phyloP scores from a whole-genome alignment of 805 yeast genomes.

The Candida coquimbonensis region DNA sequence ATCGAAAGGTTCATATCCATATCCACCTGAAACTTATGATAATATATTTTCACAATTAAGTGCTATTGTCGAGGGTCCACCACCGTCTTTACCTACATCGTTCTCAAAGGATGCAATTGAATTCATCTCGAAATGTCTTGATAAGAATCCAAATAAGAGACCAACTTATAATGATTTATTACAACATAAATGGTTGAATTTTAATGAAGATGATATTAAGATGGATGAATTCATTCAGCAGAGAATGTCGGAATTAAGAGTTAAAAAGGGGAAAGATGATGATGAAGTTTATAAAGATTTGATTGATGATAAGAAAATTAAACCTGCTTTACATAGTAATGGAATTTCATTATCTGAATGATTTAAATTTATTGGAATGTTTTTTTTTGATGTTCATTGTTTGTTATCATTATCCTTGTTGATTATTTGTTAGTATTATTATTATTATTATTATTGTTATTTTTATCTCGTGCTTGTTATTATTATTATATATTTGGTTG shows the following conservation, averaged over 20 bases:
- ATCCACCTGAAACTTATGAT: constrained; percentile 87
- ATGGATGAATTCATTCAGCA: constrained; percentile 32
- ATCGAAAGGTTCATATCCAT: constrained; percentile 91
- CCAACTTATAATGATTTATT: constrained; percentile 75
- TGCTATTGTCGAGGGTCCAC: constrained; percentile 95
- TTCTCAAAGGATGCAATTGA: constrained; percentile 74
- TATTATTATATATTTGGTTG: too few relatives aligned
- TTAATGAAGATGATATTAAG: constrained; percentile 30
- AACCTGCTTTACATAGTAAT: constrained; percentile 28
- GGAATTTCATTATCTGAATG: constrained; percentile 7
- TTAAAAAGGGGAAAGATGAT: constrained; percentile 15
- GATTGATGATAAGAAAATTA: constrained; percentile 17
- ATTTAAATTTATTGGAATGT: too few relatives aligned
- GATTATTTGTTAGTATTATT: too few relatives aligned
- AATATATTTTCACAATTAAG: constrained; percentile 88
- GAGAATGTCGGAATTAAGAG: constrained; percentile 23
- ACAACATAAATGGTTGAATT: constrained; percentile 75
- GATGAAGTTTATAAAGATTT: constrained; percentile 18
- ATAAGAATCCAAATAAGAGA: constrained; percentile 72
- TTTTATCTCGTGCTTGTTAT: too few relatives aligned
- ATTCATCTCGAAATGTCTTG: constrained; percentile 71
- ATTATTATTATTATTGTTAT: too few relatives aligned
- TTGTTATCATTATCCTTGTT: too few relatives aligned
- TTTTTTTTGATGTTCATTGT: too few relatives aligned
- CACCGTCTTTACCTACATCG: constrained; percentile 66